Base-by-base conservation (phyloP, 2,329 filamentous ascomycete species). In the Penicillium sp. region DNA sequence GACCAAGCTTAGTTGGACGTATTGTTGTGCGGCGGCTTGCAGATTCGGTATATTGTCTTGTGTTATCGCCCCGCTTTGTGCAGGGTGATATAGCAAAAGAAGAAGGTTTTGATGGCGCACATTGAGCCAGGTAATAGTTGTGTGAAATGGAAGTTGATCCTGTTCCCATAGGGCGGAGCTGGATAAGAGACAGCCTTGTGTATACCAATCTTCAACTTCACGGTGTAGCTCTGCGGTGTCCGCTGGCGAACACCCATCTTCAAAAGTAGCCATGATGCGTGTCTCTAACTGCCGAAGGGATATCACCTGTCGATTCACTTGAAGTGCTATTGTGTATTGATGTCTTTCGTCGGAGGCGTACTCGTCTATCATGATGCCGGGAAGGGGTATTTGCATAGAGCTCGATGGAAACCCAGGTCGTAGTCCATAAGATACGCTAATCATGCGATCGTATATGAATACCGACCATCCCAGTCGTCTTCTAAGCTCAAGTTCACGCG, bases 131-230 rank as follows among this genome's bases (percentile, higher is more conserved):
- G 76, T 74, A 34, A 79, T 71, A 2, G 75, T 76, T 55, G 70
- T 78, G 56, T 79, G 77, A 18, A 79, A 77, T 14, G 77, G 73
- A 3, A 79, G 65, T 45, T 78, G 77, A 57, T 79, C 77, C 1
- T 72, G 67, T 42, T 78, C 75, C 44, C 47, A 55, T 28, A 55
- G 13, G 1, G 52, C 48, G 5, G 72, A 67, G 1, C 75, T 74
- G 5, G 74, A 76, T 52, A 79, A 67, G 4, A 79, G 71, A 43
- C 76, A 80, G 1, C 77, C 77, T 28, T 72, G 75, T 52, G 72
- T 78, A 55, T 79, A 79, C 76, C 78, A 79, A 54, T 79, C 71
- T 49, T 79, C 77, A 18, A 80, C 77, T 23, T 76, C 70, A n/a
- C 71, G 64, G n/a, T 75, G 69, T 23, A 78, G 67, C 18, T 66